A percentile compares a stretch with the other conserved stretches of the same genome.
Conservation (phyloP, 371 early-diverging fungal genomes). For the Mucor velutinosus region DNA sequence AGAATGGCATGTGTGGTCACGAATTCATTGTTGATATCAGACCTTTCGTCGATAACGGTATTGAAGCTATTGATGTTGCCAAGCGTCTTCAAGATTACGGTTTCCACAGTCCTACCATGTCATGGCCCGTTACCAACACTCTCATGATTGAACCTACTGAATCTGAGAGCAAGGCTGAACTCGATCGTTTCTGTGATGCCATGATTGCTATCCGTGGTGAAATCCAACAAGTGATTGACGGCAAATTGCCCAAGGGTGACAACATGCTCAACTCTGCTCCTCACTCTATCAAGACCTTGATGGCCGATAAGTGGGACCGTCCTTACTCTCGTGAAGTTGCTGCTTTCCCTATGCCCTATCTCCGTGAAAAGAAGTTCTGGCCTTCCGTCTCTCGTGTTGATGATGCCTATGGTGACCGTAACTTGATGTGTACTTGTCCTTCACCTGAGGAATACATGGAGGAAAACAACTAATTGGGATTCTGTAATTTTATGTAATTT, state of each 20-base stretch:
- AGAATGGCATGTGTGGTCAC: constrained; percentile 94
- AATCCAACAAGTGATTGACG: constrained; percentile 85
- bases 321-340: constrained; percentile 88
- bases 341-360: constrained; percentile 86
- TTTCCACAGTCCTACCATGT: constrained; percentile 98
- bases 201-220: constrained; percentile 94
- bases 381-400: constrained; percentile 90
- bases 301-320: constrained; percentile 79
- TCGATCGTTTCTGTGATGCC: constrained; percentile 97
- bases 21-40: constrained; percentile 97
- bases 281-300: constrained; percentile 79
- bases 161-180: constrained; percentile 88
- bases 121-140: constrained; percentile 97
- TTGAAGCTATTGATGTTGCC: constrained; percentile 96
- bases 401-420: constrained; percentile 94
- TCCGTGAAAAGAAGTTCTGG: constrained; percentile 94
- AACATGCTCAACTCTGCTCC: constrained; percentile 91
- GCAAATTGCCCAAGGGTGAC: constrained; percentile 77
- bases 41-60: constrained; percentile 78
- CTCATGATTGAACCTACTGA: constrained; percentile 99
- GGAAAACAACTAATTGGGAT: not conserved
- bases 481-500: not conserved
- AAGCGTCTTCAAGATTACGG: constrained; percentile 98
- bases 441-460: constrained; percentile 58
- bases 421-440: constrained; percentile 92